Percentiles rank a stretch among this genome's conserved stretches.
phyloP scores from a whole-genome alignment of 2,329 filamentous ascomycete species.

The Nigrospora osmanthi region DNA sequence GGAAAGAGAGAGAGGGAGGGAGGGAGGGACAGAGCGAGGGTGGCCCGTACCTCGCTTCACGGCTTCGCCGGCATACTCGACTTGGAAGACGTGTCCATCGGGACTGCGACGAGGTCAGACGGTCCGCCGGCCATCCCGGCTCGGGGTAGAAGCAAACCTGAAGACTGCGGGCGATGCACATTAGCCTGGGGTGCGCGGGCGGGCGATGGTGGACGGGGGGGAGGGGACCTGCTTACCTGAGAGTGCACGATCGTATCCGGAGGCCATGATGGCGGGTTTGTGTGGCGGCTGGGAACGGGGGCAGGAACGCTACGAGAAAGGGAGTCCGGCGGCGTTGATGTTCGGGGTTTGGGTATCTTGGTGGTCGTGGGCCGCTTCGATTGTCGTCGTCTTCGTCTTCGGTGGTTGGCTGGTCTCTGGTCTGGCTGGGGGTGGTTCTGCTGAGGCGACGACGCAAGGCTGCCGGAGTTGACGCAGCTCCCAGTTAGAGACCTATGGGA shows the following conservation, averaged over 20 bases:
- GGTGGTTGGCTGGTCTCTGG: conserved; percentile 1
- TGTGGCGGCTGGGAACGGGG: conserved; percentile 4
- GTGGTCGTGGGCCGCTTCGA: conserved; percentile 2
- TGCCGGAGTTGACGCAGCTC: conserved; percentile 20
- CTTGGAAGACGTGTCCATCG: conserved; percentile 98
- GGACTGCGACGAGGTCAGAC: conserved; percentile 52
- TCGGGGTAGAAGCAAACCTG: conserved; percentile 44
- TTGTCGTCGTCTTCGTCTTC: conserved; percentile 3
- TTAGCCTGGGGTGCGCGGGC: conserved; percentile 30
- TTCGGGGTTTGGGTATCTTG: conserved; percentile 4
- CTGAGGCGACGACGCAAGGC: conserved; percentile 11
- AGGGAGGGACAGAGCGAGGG: background rate
- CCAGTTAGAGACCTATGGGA: too few species aligned
- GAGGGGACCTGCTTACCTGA: conserved; percentile 69
- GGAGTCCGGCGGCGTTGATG: background rate
- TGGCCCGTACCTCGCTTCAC: conserved; percentile 78
- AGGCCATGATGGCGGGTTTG: conserved; percentile 54
- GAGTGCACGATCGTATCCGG: conserved; percentile 97
- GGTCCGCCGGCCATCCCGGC: conserved; percentile 31
- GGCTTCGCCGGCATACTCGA: conserved; percentile 97
- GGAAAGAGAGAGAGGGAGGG: conserved; percentile 5
- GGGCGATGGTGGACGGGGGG: conserved; percentile 23
- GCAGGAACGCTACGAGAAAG: background rate
- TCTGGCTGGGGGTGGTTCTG: conserved; percentile 2
- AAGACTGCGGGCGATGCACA: conserved; percentile 58